phyloP scores from a whole-genome alignment of 805 yeast species.

The Vanderwaltozyma yarrowii region DNA sequence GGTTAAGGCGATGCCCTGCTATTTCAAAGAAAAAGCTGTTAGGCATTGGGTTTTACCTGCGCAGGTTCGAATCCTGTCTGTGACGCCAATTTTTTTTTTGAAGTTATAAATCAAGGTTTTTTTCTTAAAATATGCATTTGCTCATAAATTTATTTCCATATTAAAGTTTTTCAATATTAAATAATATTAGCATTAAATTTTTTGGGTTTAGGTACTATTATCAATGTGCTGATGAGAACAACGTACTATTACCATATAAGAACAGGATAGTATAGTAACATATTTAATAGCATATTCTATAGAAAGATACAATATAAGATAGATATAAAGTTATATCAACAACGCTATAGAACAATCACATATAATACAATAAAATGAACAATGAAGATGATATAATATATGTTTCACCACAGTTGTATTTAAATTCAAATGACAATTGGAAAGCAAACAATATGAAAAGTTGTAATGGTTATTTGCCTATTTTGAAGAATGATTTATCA shows the following conservation, averaged over 20 bases:
- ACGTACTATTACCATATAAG: too few relatives aligned
- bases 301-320: not conserved
- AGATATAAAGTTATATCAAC: not conserved
- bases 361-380: not conserved
- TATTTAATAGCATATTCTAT: too few relatives aligned
- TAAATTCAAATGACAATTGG: constrained; percentile 13
- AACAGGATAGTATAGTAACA: too few relatives aligned
- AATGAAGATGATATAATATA: constrained; percentile 11
- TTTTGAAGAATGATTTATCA: constrained; percentile 8
- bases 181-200: too few relatives aligned
- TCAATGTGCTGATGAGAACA: too few relatives aligned
- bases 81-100: constrained; percentile 55
- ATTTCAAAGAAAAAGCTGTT: constrained; percentile 36
- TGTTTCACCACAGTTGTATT: constrained; percentile 21
- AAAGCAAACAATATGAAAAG: constrained; percentile 6
- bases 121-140: not conserved
- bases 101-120: not conserved
- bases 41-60: constrained; percentile 89
- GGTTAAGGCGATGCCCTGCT: constrained; percentile 94
- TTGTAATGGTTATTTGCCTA: constrained; percentile 16
- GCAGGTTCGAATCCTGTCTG: constrained; percentile 99
- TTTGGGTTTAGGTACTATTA: too few relatives aligned
- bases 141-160: not conserved
- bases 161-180: too few relatives aligned
- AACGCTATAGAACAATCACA: not conserved